Evolutionary conservation across 2,329 filamentous ascomycete species (phyloP).

Genomic region (Fusarium sarcochroum): DNA sequence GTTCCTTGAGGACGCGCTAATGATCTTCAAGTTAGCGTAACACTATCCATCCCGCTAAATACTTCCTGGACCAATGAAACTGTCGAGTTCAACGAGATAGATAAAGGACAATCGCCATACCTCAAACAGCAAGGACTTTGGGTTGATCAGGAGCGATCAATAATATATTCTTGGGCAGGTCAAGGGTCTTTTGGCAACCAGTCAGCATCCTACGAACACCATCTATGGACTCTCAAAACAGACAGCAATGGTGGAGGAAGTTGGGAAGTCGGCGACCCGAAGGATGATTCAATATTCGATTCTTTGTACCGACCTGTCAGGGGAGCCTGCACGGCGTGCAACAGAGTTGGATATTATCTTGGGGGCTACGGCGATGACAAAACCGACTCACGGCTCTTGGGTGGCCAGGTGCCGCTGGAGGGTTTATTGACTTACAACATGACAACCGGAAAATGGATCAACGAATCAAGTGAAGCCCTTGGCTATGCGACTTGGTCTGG

Average conservation of each 20-base stretch:
- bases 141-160: background rate
- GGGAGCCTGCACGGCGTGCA: background rate
- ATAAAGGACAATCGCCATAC: background rate
- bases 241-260: background rate
- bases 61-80: conserved; percentile 1
- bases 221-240: conserved; percentile 1
- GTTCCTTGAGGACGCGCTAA: background rate
- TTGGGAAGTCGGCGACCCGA: background rate
- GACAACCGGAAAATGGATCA: background rate
- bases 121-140: background rate
- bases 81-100: background rate
- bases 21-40: background rate
- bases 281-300: background rate
- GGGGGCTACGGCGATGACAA: background rate
- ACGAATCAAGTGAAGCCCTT: background rate
- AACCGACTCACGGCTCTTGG: background rate
- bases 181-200: background rate
- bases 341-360: background rate
- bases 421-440: conserved; percentile 3
- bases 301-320: background rate
- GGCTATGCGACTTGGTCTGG: conserved; percentile 9
- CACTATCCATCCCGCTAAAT: background rate
- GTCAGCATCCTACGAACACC: conserved; percentile 8
- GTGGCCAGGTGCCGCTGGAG: background rate
- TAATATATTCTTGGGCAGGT: background rate